A percentile compares a stretch with the other conserved stretches of the same genome.
These are phyloP conservation scores for Debaryomyces udenii DNA, from an alignment of 1,139 yeast genomes.

Conservation along the genomic window DNA sequence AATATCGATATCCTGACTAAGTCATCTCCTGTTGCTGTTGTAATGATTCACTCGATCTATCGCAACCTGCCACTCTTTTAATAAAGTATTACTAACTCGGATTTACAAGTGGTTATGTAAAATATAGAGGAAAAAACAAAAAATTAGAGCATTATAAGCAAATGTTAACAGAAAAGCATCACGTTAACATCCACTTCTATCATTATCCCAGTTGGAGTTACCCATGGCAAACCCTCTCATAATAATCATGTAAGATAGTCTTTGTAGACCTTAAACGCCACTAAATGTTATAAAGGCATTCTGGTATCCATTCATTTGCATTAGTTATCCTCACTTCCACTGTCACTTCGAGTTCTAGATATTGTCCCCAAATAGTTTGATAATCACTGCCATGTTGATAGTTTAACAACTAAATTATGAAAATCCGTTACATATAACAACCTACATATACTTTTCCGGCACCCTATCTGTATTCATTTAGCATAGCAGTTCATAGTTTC, in stretches of 20 bases:
- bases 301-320: not conserved
- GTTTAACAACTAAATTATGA: not conserved
- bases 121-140: slow-evolving; percentile 5
- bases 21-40: not conserved
- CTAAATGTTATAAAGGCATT: slow-evolving; percentile 1
- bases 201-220: not conserved
- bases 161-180: not conserved
- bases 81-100: slow-evolving; percentile 6
- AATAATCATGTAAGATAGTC: no score
- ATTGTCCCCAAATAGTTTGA: not conserved
- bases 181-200: slow-evolving; percentile 4
- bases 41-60: not conserved
- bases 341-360: not conserved
- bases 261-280: not conserved
- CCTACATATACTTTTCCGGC: slow-evolving; percentile 4
- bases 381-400: not conserved
- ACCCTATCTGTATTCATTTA: not conserved
- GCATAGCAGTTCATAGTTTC: no score
- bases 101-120: slow-evolving; percentile 7
- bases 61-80: slow-evolving; percentile 2
- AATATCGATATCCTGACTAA: not conserved
- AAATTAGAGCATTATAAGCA: slow-evolving; percentile 2
- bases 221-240: no score
- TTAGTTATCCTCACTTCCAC: no score
- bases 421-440: slow-evolving; percentile 6